Evolutionary conservation across 768 basidiomycete species (phyloP).

Genomic region (Termitomyces sp.): DNA sequence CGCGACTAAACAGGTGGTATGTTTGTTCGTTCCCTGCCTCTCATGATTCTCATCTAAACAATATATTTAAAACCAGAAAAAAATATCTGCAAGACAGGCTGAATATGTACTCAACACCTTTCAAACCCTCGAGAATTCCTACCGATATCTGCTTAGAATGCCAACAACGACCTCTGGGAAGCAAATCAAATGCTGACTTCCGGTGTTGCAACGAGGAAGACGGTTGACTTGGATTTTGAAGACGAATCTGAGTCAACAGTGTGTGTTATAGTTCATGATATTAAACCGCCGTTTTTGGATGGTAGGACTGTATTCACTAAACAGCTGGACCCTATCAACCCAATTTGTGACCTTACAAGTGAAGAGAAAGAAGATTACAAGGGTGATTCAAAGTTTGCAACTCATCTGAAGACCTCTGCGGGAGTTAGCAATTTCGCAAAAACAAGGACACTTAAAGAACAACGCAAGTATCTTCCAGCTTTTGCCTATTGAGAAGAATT

Average conservation of each 20-base stretch:
- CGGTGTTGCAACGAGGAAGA: slow-evolving; percentile 84
- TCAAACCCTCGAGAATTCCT: too few species aligned
- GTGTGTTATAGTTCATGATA: slow-evolving; percentile 94
- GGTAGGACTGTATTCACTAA: slow-evolving; percentile 95
- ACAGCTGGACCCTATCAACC: slow-evolving; percentile 96
- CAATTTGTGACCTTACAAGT: slow-evolving; percentile 87
- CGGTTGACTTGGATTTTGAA: slow-evolving; percentile 91
- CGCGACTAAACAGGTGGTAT: slow-evolving; percentile 68
- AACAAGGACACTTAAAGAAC: slow-evolving; percentile 84
- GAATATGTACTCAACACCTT: slow-evolving; percentile 71
- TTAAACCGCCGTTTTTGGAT: slow-evolving; percentile 97
- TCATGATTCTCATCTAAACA: slow-evolving; percentile 17
- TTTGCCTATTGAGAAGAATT: slow-evolving; percentile 96
- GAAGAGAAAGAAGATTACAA: slow-evolving; percentile 81
- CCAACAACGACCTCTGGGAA: slow-evolving; percentile 98
- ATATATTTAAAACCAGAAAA: slow-evolving; percentile 46
- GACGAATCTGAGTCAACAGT: slow-evolving; percentile 96
- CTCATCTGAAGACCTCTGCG: slow-evolving; percentile 77
- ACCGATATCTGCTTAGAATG: slow-evolving; percentile 57
- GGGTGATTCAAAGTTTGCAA: slow-evolving; percentile 96
- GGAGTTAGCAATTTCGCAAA: slow-evolving; percentile 82
- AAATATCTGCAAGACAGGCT: slow-evolving; percentile 90
- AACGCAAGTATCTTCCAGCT: slow-evolving; percentile 94
- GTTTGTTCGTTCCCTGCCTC: slow-evolving; percentile 20
- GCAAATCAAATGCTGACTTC: slow-evolving; percentile 97